Evolutionary conservation across 768 basidiomycete genomes (phyloP).

Genomic region (Neoboletus magnificus): DNA sequence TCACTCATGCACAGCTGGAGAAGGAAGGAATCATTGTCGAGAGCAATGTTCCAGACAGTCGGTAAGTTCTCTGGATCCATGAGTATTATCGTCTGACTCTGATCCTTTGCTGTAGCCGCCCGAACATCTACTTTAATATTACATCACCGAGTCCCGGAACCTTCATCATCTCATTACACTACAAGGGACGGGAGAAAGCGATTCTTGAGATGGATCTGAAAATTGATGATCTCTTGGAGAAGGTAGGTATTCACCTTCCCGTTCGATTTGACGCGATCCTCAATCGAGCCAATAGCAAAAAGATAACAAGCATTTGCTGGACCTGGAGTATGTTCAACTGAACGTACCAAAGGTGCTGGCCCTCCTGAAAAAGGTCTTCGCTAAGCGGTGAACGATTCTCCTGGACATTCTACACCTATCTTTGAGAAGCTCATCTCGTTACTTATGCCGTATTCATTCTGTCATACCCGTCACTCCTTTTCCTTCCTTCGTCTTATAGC

Average conservation of each 20-base stretch:
- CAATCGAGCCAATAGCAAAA: constrained; percentile 72
- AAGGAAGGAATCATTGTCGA: constrained; percentile 99
- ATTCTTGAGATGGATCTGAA: constrained; percentile 99
- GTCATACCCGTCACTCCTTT: constrained; percentile 32
- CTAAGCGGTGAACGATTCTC: constrained; percentile 60
- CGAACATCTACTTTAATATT: constrained; percentile 99
- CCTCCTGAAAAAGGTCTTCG: constrained; percentile 91
- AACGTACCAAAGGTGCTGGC: constrained; percentile 94
- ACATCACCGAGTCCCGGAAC: constrained; percentile 97
- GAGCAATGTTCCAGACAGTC: constrained; percentile 97
- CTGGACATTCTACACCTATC: constrained; percentile 10
- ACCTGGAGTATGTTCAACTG: constrained; percentile 96
- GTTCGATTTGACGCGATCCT: constrained; percentile 8
- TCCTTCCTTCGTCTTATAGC: background rate
- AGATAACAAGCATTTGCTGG: constrained; percentile 94
- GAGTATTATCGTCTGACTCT: background rate
- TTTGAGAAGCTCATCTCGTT: constrained; percentile 21
- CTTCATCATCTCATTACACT: constrained; percentile 97
- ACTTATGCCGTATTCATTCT: constrained; percentile 35
- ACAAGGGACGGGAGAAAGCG: constrained; percentile 98
- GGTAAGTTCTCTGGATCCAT: constrained; percentile 46
- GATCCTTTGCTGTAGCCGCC: constrained; percentile 56
- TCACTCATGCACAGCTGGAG: constrained; percentile 96
- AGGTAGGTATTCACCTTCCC: constrained; percentile 71
- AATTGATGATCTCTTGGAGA: constrained; percentile 96